Evolutionary conservation across 2,329 filamentous ascomycete genomes (phyloP), one percentile per base, ranked within the genome.

Genomic region (Ceratocystis destructans): DNA sequence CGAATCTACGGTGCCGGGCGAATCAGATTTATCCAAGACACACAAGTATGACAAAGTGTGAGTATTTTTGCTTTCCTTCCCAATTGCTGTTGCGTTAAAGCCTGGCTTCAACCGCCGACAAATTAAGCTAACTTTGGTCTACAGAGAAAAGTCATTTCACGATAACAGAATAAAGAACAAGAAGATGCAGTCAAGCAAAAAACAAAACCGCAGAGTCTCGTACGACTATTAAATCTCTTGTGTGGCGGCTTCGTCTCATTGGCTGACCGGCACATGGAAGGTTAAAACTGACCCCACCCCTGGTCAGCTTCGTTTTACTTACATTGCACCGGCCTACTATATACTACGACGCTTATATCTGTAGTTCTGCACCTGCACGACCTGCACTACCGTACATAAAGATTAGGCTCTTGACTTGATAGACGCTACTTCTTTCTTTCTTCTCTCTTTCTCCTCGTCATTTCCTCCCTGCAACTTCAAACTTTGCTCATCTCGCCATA

Each of bases 1-100:
- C 68, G 72, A 73, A 1, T 75, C 76, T 45, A 73, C 73, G 1
- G 78, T 81, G 1, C 82, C 82, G 0, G 76, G 76, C 1, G 76
- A 77, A 69, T 79, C 80, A 1, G 78, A 75, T 65, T 70, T 70
- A 1, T 76, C 77, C 28, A 83, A 79, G 73, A 75, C 73, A 53
- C 75, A 78, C 71, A 83, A 82, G 69, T 75, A 82, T 65, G 74
- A 78, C 64, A 74, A 75, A 33, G 71, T 80, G 82, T 83, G 70
- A 71, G 77, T 73, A 37, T n/a, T 22, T 2, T 17, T 22, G 41
- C 17, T 45, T 33, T 10, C 37, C 46, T 55, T 20, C 17, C 17
- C 25, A 28, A 15, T 28, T 37, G 8, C n/a, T 12, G 22, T 28
- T 61, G 5, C 2, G 8, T n/a, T 55, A 41, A 12, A 17, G 22